A percentile compares a stretch with the other conserved stretches of the same genome.
These are phyloP conservation scores for Thelephora ganbajun DNA, from an alignment of 768 basidiomycete genomes.

Conservation along the genomic window DNA sequence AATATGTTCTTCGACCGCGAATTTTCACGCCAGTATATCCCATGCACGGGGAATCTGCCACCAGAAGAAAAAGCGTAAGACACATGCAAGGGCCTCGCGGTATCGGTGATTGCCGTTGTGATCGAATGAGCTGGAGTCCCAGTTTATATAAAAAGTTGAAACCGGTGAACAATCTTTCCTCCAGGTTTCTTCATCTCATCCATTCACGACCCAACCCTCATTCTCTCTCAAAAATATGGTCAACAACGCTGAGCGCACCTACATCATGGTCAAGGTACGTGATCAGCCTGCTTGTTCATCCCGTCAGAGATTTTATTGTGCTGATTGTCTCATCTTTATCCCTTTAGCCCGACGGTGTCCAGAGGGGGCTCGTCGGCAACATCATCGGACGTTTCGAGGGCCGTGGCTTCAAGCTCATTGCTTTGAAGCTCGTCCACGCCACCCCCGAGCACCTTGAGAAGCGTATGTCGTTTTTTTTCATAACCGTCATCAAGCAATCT, in stretches of 20 bases:
- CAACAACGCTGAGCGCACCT: constrained; percentile 85
- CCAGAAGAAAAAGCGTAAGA: too few relatives aligned
- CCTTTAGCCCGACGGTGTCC: constrained; percentile 92
- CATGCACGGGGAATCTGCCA: too few relatives aligned
- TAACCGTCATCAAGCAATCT: neutral
- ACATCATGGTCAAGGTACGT: constrained; percentile 97
- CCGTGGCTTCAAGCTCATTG: constrained; percentile 95
- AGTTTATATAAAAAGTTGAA: constrained; percentile 3
- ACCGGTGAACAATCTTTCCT: too few relatives aligned
- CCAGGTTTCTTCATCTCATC: constrained; percentile 14
- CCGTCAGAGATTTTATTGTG: neutral
- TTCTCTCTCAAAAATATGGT: constrained; percentile 15
- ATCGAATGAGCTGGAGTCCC: neutral
- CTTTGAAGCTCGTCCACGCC: constrained; percentile 81
- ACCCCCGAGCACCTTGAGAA: constrained; percentile 79
- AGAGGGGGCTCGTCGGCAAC: constrained; percentile 88
- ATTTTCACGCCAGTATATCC: too few relatives aligned
- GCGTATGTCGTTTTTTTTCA: constrained; percentile 30
- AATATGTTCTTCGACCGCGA: too few relatives aligned
- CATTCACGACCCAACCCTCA: constrained; percentile 8
- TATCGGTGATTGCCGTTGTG: too few relatives aligned
- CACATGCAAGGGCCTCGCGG: too few relatives aligned
- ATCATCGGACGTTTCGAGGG: constrained; percentile 95
- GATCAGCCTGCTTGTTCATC: neutral
- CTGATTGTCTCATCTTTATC: constrained; percentile 2